Evolutionary conservation across 2,329 filamentous ascomycete genomes (phyloP).

Genomic region (Fusarium pseudocircinatum): DNA sequence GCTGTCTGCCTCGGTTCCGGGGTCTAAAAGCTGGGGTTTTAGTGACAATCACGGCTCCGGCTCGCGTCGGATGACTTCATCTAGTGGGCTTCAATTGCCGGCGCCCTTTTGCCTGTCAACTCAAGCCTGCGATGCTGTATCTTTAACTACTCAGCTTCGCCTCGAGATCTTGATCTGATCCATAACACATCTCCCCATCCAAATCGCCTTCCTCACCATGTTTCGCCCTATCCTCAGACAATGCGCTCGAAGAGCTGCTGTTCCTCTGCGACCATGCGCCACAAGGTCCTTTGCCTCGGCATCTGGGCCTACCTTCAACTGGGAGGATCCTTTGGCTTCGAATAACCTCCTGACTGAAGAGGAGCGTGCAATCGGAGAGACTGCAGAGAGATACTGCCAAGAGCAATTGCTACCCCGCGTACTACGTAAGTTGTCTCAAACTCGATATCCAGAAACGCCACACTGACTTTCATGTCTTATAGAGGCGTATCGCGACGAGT

Average conservation of each 20-base stretch:
- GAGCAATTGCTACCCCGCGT: constrained; percentile 87
- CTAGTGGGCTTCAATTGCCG: constrained; percentile 37
- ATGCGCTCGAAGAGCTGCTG: constrained; percentile 38
- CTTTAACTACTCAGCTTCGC: constrained; percentile 26
- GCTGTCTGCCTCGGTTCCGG: constrained; percentile 36
- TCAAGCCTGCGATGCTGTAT: constrained; percentile 22
- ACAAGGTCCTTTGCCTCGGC: constrained; percentile 51
- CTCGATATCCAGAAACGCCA: background rate
- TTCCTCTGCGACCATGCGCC: constrained; percentile 40
- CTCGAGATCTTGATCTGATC: background rate
- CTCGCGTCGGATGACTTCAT: constrained; percentile 47
- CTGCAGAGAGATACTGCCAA: constrained; percentile 93
- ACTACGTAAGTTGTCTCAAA: constrained; percentile 66
- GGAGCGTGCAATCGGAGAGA: constrained; percentile 88
- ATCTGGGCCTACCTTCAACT: constrained; percentile 71
- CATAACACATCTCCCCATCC: background rate
- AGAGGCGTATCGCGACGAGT: constrained; percentile 87
- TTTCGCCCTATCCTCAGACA: constrained; percentile 46
- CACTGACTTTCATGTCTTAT: constrained; percentile 12
- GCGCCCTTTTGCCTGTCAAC: constrained; percentile 25
- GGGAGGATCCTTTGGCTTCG: constrained; percentile 86
- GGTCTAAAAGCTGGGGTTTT: constrained; percentile 40
- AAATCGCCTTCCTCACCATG: constrained; percentile 34
- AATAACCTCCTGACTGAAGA: constrained; percentile 86
- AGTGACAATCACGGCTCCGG: constrained; percentile 37